These are phyloP conservation scores for Pneumocystis sp. DNA, from an alignment of 1,139 yeast genomes.

Conservation along the genomic window DNA sequence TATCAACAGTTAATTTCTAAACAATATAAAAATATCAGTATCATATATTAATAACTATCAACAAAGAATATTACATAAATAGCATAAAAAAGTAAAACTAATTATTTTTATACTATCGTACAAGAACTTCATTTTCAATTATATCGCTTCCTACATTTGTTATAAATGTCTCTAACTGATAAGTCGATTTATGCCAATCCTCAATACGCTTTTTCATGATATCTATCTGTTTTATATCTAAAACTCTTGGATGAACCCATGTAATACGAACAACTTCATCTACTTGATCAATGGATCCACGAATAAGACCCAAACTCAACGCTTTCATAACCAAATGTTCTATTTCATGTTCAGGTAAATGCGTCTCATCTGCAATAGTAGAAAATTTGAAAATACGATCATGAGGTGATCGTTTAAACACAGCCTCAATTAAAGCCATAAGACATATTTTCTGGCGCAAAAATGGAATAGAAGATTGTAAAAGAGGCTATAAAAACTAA, in stretches of 20 bases:
- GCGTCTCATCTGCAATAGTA: constrained; percentile 65
- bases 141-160: constrained; percentile 43
- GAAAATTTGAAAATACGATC: constrained; percentile 58
- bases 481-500: constrained; percentile 32
- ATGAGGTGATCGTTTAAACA: constrained; percentile 62
- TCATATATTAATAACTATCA: not conserved
- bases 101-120: not conserved
- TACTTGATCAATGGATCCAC: constrained; percentile 82
- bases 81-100: not conserved
- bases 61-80: not conserved
- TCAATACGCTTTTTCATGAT: constrained; percentile 59
- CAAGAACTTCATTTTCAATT: constrained; percentile 29
- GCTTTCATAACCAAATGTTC: constrained; percentile 89
- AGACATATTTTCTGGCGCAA: constrained; percentile 81
- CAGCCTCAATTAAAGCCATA: constrained; percentile 78
- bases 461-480: constrained; percentile 47
- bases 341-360: constrained; percentile 53
- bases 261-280: constrained; percentile 60
- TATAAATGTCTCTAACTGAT: constrained; percentile 46
- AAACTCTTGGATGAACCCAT: constrained; percentile 93
- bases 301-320: constrained; percentile 62
- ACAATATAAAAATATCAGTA: not conserved
- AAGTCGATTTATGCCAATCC: constrained; percentile 66
- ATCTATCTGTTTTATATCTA: constrained; percentile 64
- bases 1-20: not conserved